Evolutionary conservation across 768 basidiomycete genomes (phyloP).

Genomic region (Boletus insuetus): DNA sequence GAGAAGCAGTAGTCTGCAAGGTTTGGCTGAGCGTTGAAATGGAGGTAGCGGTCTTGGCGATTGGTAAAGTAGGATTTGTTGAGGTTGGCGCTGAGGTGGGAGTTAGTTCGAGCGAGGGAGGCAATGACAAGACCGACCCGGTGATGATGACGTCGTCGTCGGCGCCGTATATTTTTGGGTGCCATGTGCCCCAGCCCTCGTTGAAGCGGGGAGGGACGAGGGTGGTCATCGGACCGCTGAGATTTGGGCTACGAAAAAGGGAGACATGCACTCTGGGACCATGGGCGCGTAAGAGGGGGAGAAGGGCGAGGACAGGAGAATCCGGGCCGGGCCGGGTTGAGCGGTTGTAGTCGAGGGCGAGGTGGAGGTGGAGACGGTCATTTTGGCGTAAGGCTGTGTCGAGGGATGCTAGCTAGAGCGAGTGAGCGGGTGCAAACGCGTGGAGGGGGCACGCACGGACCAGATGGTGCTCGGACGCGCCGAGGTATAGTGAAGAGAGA

Average conservation of each 20-base stretch:
- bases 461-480: slow-evolving; percentile 72
- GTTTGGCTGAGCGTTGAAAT: slow-evolving; percentile 55
- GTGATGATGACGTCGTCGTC: slow-evolving; percentile 92
- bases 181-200: slow-evolving; percentile 99
- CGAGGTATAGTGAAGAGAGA: slow-evolving; percentile 88
- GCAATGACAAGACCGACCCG: slow-evolving; percentile 55
- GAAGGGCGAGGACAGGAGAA: slow-evolving; percentile 63
- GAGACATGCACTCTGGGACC: slow-evolving; percentile 71
- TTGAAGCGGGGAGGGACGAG: slow-evolving; percentile 91
- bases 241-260: slow-evolving; percentile 85
- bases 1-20: slow-evolving; percentile 83
- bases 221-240: slow-evolving; percentile 68
- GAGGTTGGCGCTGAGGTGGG: slow-evolving; percentile 74
- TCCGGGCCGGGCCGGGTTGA: slow-evolving; percentile 70
- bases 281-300: slow-evolving; percentile 71
- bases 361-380: slow-evolving; percentile 58
- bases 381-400: slow-evolving; percentile 56
- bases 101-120: neutral
- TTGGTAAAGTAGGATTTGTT: slow-evolving; percentile 92
- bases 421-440: neutral
- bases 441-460: slow-evolving; percentile 44
- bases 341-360: slow-evolving; percentile 81
- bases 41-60: slow-evolving; percentile 92
- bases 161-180: slow-evolving; percentile 91
- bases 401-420: slow-evolving; percentile 68